These are phyloP conservation scores for Plasmodium gonderi DNA, from an alignment of 169 alveolate species.

Conservation along the genomic window DNA sequence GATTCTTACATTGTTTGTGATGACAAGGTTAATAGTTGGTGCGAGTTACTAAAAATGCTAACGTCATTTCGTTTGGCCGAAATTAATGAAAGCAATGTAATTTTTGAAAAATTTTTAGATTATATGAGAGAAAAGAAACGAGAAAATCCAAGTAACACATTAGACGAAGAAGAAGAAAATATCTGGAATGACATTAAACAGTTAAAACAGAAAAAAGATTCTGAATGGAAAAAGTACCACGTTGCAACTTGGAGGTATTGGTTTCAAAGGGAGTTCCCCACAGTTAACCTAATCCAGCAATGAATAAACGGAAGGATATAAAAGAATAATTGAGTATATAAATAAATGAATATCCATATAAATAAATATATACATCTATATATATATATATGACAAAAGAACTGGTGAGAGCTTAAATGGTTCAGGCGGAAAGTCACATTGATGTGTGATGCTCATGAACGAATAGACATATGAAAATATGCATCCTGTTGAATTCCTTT, in stretches of 20 bases:
- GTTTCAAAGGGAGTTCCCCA: not conserved
- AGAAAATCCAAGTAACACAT: not conserved
- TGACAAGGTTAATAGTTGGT: not conserved
- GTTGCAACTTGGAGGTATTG: slow-evolving; percentile 12
- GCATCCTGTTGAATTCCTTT: no score
- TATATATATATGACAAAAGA: no score
- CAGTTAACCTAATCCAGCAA: not conserved
- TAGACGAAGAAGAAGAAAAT: not conserved
- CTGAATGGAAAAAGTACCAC: not conserved
- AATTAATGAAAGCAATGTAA: not conserved
- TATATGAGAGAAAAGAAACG: not conserved
- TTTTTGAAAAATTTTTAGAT: not conserved
- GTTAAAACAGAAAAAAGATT: slow-evolving; percentile 5
- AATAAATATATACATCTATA: no score
- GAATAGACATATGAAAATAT: no score
- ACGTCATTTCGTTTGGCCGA: not conserved
- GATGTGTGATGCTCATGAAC: no score
- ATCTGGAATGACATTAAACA: not conserved
- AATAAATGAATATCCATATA: not conserved
- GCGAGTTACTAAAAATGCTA: not conserved
- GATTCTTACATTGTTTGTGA: not conserved
- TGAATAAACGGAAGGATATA: no score
- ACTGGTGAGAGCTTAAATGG: no score
- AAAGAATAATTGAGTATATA: not conserved
- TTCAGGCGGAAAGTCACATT: no score